Evolutionary conservation across 495 filamentous ascomycete species (phyloP).

Genomic region (Penicillium fimorum): DNA sequence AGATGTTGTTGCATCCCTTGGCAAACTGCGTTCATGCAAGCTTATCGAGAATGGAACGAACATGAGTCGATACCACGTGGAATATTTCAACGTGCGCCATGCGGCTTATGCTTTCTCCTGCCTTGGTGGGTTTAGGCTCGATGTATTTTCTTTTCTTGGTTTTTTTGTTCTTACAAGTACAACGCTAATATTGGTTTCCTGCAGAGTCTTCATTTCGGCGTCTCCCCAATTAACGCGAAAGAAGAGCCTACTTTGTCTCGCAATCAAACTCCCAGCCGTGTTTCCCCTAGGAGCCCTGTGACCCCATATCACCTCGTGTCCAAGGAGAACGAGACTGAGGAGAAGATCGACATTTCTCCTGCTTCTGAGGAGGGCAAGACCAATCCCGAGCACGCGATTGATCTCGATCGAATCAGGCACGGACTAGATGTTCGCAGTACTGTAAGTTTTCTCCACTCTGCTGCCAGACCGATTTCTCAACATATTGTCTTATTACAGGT

Average conservation of each 20-base stretch:
- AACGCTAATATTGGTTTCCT: not conserved
- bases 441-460: conserved; percentile 47
- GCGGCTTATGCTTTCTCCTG: not conserved
- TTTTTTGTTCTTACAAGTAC: not conserved
- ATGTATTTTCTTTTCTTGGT: not conserved
- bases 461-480: conserved; percentile 9
- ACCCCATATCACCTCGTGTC: not conserved
- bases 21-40: not conserved
- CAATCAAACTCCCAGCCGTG: not conserved
- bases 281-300: not conserved
- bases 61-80: not conserved
- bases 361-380: not conserved
- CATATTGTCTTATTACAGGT: conserved; percentile 53
- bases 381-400: not conserved
- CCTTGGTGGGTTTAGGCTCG: not conserved
- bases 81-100: conserved; percentile 1
- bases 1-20: not conserved
- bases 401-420: not conserved
- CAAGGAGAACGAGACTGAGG: not conserved
- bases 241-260: not conserved
- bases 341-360: not conserved
- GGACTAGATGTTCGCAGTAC: conserved; percentile 65
- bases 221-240: not conserved
- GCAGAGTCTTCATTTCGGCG: not conserved
- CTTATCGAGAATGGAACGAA: not conserved